Base-by-base conservation (phyloP, 176 grass and related monocot genomes). In the Dactylis glomerata region DNA sequence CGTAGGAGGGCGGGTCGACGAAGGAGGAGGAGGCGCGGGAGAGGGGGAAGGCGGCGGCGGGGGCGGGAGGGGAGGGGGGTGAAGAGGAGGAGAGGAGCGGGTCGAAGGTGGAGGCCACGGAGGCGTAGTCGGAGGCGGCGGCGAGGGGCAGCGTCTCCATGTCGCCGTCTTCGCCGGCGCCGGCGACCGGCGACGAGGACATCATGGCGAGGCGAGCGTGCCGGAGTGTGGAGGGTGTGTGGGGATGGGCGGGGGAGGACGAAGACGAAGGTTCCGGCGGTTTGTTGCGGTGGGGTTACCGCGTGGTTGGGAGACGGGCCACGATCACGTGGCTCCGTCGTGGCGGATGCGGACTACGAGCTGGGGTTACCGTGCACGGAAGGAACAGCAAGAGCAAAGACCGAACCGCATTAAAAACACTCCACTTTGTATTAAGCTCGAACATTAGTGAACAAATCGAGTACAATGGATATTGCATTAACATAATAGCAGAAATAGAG, bases 1-100 rank as follows among this genome's bases (percentile, higher is more conserved):
- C 93, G 88, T 96, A 96, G 81, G 96, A 98, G 22, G 96, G 96
- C 1, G 96, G 96, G 57, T 98, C 93, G 1, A 98, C 90, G 77
- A 96, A 98, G 56, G 93, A 93, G 69, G 92, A 93, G 17, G 89
- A 89, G 33, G 84, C 84, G 16, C 86, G 72, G 42, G 90, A 78
- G 73, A 87, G 86, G 10, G 86, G 63, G 81, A 84, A 73, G 36
- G 83, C 61, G 38, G 67, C 41, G 30, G 78, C 52, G 37, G 67
- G 27, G 30, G 78, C 80, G 63, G 47, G 2, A 66, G 77, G 76
- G 68, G 89, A 76, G 62, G 81, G 87, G 13, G 36, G 67, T 40
- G 79, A 90, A 10, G 82, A 76, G 52, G 65, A 65, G 17, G 86
- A 90, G 74, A 83, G 67, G 75, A 85, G 82, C 20, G 84, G 85